Conservation (phyloP, 108 stramenopile species). For the Pinguiococcus pyrenoidosus region DNA sequence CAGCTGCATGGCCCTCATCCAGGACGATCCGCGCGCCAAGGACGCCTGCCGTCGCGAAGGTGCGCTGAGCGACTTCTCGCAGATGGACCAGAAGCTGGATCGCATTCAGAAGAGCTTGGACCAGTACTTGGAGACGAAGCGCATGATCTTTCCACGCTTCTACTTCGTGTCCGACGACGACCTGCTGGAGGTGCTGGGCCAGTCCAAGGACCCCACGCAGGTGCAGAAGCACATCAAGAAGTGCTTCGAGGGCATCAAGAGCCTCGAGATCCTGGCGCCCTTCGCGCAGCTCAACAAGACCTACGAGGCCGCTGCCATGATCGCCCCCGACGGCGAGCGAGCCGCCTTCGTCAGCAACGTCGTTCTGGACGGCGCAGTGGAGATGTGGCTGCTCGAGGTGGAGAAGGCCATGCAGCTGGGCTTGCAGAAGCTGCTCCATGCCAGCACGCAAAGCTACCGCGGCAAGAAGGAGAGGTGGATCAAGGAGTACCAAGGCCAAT, state of each 20-base stretch:
- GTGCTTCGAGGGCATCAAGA: conserved; percentile 52
- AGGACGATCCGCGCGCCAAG: conserved; percentile 38
- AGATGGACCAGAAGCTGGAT: conserved; percentile 39
- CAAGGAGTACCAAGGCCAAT: conserved; percentile 45
- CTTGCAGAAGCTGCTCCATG: conserved; percentile 6
- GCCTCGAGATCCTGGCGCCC: conserved; percentile 31
- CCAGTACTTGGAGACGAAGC: conserved; percentile 48
- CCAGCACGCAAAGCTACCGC: conserved; percentile 9
- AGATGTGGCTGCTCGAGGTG: conserved; percentile 40
- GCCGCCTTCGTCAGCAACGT: conserved; percentile 28
- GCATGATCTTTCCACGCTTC: conserved; percentile 48
- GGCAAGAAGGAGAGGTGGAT: conserved; percentile 52
- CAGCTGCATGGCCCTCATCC: conserved; percentile 14
- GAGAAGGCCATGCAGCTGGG: conserved; percentile 18
- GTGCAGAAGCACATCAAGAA: conserved; percentile 57
- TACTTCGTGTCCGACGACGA: conserved; percentile 59
- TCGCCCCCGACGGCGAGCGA: conserved; percentile 43
- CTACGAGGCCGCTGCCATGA: conserved; percentile 35
- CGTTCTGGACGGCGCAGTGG: conserved; percentile 42
- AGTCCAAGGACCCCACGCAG: conserved; percentile 34
- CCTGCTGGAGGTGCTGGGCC: conserved; percentile 52
- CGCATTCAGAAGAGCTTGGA: conserved; percentile 51
- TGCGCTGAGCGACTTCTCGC: neutral
- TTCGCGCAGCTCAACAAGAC: conserved; percentile 25
- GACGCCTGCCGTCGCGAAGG: conserved; percentile 24